A percentile compares a stretch with the other conserved stretches of the same genome.
These are phyloP conservation scores for Trifolium fragiferum DNA, from an alignment of 306 rosid species.

Conservation along the genomic window DNA sequence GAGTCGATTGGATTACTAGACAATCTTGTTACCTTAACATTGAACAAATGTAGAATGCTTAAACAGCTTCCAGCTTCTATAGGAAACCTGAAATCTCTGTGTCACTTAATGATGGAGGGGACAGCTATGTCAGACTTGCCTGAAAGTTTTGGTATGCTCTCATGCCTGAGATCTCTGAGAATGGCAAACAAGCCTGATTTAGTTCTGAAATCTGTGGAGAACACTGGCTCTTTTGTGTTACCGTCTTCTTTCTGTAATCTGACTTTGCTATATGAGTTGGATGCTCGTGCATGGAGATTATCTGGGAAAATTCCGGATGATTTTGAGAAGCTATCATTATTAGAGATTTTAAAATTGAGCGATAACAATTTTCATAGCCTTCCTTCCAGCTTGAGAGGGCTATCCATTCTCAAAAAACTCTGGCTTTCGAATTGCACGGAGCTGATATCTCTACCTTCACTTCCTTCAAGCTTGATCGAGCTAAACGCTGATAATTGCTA, in stretches of 20 bases:
- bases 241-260: constrained; percentile 62
- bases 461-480: constrained; percentile 65
- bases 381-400: constrained; percentile 66
- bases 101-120: constrained; percentile 52
- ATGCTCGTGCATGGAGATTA: constrained; percentile 58
- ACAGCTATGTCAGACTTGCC: constrained; percentile 59
- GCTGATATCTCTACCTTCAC: constrained; percentile 62
- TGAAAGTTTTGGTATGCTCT: constrained; percentile 64
- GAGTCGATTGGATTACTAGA: constrained; percentile 55
- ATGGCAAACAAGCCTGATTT: constrained; percentile 48
- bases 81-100: constrained; percentile 59
- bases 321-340: constrained; percentile 55
- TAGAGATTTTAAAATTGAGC: constrained; percentile 54
- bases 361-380: constrained; percentile 58
- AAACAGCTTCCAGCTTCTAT: constrained; percentile 61
- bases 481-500: constrained; percentile 56
- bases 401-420: constrained; percentile 51
- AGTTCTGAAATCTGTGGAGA: not conserved
- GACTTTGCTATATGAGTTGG: constrained; percentile 47
- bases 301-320: constrained; percentile 63
- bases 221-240: constrained; percentile 25
- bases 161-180: constrained; percentile 52
- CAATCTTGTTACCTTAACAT: constrained; percentile 51
- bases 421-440: constrained; percentile 44
- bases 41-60: constrained; percentile 53